These are phyloP conservation scores for Symbiodinium natans DNA, from an alignment of 73 alveolate genomes.

Conservation along the genomic window DNA sequence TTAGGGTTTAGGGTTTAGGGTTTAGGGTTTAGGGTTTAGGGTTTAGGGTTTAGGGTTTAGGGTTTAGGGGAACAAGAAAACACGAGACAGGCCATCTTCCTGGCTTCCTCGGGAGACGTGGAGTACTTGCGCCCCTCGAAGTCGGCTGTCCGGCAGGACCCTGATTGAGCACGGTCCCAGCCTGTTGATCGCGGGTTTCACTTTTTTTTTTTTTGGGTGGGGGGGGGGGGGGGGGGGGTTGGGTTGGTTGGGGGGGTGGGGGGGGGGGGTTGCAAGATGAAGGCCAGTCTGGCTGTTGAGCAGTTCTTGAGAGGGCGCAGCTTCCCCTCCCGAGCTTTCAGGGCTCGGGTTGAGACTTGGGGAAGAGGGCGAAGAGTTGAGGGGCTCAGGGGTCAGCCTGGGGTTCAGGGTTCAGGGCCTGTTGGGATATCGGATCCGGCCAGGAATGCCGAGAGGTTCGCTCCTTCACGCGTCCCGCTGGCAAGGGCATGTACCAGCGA, in stretches of 20 bases:
- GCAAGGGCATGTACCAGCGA: neutral
- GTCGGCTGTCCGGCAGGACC: neutral
- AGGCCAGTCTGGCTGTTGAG: too few relatives aligned
- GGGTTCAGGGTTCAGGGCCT: too few relatives aligned
- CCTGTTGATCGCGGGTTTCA: too few relatives aligned
- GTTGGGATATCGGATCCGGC: too few relatives aligned
- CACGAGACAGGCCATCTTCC: neutral
- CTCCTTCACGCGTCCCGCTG: neutral
- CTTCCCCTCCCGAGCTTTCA: too few relatives aligned
- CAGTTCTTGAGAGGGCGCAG: too few relatives aligned
- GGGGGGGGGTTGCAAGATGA: too few relatives aligned
- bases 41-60: neutral
- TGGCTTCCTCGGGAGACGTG: neutral
- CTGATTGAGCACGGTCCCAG: too few relatives aligned
- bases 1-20: neutral
- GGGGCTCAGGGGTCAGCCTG: too few relatives aligned
- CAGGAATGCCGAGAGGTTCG: constrained; percentile 5
- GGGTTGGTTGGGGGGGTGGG: neutral
- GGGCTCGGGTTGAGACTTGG: too few relatives aligned
- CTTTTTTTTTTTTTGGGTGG: neutral
- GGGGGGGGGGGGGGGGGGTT: neutral
- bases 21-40: neutral
- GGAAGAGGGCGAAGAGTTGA: too few relatives aligned
- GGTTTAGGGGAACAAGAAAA: neutral
- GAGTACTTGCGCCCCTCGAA: neutral